phyloP scores from a whole-genome alignment of 2,329 filamentous ascomycete genomes.

The Dothideomycetidae sp. region DNA sequence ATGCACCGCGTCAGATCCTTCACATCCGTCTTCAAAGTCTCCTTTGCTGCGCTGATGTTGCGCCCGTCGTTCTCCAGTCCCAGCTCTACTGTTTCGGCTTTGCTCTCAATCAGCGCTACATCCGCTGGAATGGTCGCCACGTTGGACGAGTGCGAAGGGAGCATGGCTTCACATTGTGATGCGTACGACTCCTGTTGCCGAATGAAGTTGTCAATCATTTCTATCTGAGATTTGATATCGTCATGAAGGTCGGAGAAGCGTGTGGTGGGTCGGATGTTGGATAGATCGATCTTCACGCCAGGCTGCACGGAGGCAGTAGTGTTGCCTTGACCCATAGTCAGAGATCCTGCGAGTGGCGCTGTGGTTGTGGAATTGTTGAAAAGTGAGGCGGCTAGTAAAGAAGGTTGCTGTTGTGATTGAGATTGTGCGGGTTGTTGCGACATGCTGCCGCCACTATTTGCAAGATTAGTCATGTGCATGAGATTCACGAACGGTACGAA shows the following conservation, averaged over 20 bases:
- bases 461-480: slow-evolving; percentile 7
- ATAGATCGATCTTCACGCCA: slow-evolving; percentile 64
- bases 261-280: slow-evolving; percentile 69
- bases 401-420: slow-evolving; percentile 17
- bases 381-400: slow-evolving; percentile 18
- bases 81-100: slow-evolving; percentile 48
- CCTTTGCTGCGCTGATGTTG: slow-evolving; percentile 43
- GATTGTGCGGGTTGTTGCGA: slow-evolving; percentile 17
- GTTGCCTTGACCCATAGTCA: slow-evolving; percentile 35
- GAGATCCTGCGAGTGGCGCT: slow-evolving; percentile 18
- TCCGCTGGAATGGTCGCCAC: slow-evolving; percentile 52
- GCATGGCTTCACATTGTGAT: slow-evolving; percentile 55
- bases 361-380: slow-evolving; percentile 12
- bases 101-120: slow-evolving; percentile 47
- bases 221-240: slow-evolving; percentile 64
- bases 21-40: slow-evolving; percentile 48
- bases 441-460: slow-evolving; percentile 20
- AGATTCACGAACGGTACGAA: slow-evolving; percentile 23
- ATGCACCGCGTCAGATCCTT: slow-evolving; percentile 58
- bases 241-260: slow-evolving; percentile 84
- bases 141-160: slow-evolving; percentile 47
- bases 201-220: slow-evolving; percentile 65
- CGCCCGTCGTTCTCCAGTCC: slow-evolving; percentile 49
- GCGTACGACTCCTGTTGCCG: slow-evolving; percentile 63
- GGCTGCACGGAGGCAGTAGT: slow-evolving; percentile 37